Evolutionary conservation across 345 rosid genomes (phyloP).

Genomic region (Moricandia moricandioides): DNA sequence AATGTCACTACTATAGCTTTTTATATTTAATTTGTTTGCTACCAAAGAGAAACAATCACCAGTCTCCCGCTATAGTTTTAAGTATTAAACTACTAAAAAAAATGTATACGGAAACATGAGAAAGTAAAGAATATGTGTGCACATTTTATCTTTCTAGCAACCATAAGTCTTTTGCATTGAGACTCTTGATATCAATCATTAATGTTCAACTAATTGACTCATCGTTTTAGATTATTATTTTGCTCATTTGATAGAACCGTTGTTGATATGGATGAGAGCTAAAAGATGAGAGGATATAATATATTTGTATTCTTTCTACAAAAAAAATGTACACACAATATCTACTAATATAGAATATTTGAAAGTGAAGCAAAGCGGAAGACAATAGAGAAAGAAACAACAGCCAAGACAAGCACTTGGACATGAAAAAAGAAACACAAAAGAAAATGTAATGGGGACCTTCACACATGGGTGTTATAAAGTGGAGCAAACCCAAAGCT

Average conservation of each 20-base stretch:
- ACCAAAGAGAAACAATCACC: neutral
- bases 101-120: neutral
- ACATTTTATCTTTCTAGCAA: neutral
- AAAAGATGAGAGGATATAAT: conserved; percentile 22
- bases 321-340: conserved; percentile 7
- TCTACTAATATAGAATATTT: conserved; percentile 15
- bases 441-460: conserved; percentile 65
- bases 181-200: neutral
- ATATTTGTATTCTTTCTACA: conserved; percentile 22
- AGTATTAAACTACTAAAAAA: neutral
- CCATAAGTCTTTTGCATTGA: neutral
- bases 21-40: neutral
- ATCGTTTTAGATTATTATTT: conserved; percentile 19
- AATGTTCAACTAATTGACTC: conserved; percentile 8
- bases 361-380: conserved; percentile 27
- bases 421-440: conserved; percentile 23
- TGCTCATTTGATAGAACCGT: conserved; percentile 20
- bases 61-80: neutral
- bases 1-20: neutral
- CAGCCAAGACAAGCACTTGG: conserved; percentile 56
- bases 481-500: conserved; percentile 42
- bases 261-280: conserved; percentile 23
- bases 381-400: conserved; percentile 49
- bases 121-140: neutral
- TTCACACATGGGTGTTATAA: conserved; percentile 73